Evolutionary conservation across 441 rosid species (phyloP).

Genomic region (Adansonia rubrostipa): DNA sequence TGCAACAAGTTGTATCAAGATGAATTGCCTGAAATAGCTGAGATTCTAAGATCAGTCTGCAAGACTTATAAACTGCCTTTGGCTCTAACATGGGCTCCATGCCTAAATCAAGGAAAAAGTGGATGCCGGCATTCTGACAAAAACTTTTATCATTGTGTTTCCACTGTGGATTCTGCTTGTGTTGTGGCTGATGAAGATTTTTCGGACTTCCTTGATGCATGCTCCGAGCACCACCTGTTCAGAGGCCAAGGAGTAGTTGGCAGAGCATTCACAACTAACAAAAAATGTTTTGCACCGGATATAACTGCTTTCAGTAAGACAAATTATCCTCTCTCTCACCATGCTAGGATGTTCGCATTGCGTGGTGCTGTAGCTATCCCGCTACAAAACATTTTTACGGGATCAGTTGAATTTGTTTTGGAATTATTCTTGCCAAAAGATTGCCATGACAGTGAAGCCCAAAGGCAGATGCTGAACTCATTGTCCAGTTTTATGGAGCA

Average conservation of each 20-base stretch:
- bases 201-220: conserved; percentile 62
- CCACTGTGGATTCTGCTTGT: conserved; percentile 80
- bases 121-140: conserved; percentile 75
- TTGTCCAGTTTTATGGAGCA: conserved; percentile 49
- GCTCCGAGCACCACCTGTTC: conserved; percentile 78
- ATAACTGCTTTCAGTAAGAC: conserved; percentile 57
- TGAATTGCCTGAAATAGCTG: conserved; percentile 64
- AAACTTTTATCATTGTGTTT: conserved; percentile 59
- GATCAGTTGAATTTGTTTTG: conserved; percentile 58
- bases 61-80: conserved; percentile 59
- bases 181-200: conserved; percentile 53
- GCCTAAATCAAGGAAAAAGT: conserved; percentile 62
- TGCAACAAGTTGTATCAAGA: conserved; percentile 53
- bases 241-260: conserved; percentile 81
- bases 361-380: conserved; percentile 76
- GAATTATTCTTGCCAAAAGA: conserved; percentile 77
- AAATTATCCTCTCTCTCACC: conserved; percentile 80
- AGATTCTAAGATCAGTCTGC: conserved; percentile 67
- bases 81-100: conserved; percentile 87
- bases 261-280: conserved; percentile 54
- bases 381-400: conserved; percentile 45
- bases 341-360: conserved; percentile 72
- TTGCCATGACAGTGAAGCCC: conserved; percentile 51
- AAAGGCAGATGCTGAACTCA: conserved; percentile 49
- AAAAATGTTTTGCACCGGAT: conserved; percentile 61